phyloP scores from a whole-genome alignment of 805 yeast genomes.

The Candida bentonensis region DNA sequence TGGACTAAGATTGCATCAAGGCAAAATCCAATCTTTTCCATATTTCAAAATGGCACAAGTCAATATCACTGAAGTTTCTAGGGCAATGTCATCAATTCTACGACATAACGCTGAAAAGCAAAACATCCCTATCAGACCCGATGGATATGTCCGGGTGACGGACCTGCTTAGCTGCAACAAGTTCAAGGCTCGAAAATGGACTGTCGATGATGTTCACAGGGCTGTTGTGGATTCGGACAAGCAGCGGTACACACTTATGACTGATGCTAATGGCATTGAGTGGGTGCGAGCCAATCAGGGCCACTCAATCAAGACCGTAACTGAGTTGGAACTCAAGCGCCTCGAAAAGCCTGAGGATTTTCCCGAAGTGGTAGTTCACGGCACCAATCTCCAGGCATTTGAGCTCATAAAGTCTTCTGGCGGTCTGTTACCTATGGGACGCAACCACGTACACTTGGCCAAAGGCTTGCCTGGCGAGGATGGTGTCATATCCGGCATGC shows the following conservation, averaged over 20 bases:
- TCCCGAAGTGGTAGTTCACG: slow-evolving; percentile 56
- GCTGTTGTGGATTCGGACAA: slow-evolving; percentile 55
- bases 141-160: slow-evolving; percentile 47
- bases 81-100: slow-evolving; percentile 54
- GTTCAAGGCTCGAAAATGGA: slow-evolving; percentile 40
- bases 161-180: slow-evolving; percentile 41
- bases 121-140: slow-evolving; percentile 39
- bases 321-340: slow-evolving; percentile 26
- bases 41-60: neutral
- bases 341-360: slow-evolving; percentile 25
- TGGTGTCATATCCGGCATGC: slow-evolving; percentile 53
- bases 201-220: slow-evolving; percentile 42
- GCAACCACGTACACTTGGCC: slow-evolving; percentile 80
- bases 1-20: too few relatives aligned
- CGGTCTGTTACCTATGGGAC: slow-evolving; percentile 48
- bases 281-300: slow-evolving; percentile 79
- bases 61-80: slow-evolving; percentile 38
- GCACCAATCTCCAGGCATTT: slow-evolving; percentile 43
- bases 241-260: slow-evolving; percentile 43
- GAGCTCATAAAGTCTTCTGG: slow-evolving; percentile 31
- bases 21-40: too few relatives aligned
- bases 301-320: slow-evolving; percentile 41
- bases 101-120: slow-evolving; percentile 71
- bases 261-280: neutral
- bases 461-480: slow-evolving; percentile 32